Conservation (phyloP, 495 filamentous ascomycete genomes). For the Aspergillus saccharolyticus region DNA sequence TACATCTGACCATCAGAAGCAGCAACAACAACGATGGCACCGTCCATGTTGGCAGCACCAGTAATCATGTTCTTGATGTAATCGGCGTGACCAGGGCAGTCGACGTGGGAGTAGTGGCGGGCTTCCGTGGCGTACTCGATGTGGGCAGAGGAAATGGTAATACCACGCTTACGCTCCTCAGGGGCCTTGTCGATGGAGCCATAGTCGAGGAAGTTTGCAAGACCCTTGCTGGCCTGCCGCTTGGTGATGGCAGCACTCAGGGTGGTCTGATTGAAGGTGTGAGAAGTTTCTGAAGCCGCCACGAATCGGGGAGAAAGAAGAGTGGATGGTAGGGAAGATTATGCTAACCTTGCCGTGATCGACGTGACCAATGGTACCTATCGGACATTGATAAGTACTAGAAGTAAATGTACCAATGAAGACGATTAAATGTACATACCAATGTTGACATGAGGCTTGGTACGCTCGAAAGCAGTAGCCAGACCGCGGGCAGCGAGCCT, state of each 20-base stretch:
- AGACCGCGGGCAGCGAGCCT: conserved; percentile 65
- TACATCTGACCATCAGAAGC: conserved; percentile 98
- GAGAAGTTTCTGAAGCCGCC: conserved; percentile 23
- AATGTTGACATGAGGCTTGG: conserved; percentile 97
- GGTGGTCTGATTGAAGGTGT: conserved; percentile 66
- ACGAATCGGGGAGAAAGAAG: conserved; percentile 15
- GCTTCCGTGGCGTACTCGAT: conserved; percentile 92
- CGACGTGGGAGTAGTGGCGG: conserved; percentile 98
- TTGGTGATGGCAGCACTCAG: conserved; percentile 98
- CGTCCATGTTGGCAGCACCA: conserved; percentile 94
- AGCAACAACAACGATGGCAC: conserved; percentile 96
- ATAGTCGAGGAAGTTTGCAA: conserved; percentile 93
- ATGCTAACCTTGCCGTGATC: conserved; percentile 91
- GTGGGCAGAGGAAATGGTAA: conserved; percentile 96
- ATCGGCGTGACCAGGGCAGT: conserved; percentile 99
- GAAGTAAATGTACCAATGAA: not conserved
- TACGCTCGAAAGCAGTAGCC: conserved; percentile 78
- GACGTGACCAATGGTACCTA: conserved; percentile 97
- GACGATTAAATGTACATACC: conserved; percentile 46
- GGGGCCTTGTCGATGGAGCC: conserved; percentile 97
- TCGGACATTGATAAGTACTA: conserved; percentile 10
- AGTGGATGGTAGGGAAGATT: conserved; percentile 8
- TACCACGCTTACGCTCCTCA: conserved; percentile 98
- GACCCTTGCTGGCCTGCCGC: conserved; percentile 86
- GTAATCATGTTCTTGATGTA: conserved; percentile 99